Conservation (phyloP, 805 yeast species). For the Gaillardinia entomophila region DNA sequence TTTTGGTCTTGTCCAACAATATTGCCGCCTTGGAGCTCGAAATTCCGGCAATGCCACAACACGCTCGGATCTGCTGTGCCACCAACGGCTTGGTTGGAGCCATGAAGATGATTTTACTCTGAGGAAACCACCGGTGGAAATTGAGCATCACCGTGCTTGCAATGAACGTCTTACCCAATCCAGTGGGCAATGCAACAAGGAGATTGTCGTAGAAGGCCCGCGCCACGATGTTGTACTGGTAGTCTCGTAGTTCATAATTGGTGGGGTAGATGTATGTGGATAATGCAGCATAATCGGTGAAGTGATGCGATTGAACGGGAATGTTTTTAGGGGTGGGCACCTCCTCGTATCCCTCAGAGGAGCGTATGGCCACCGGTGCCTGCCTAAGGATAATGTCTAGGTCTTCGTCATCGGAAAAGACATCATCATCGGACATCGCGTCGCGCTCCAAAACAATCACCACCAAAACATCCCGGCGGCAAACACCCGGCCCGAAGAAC, state of each 20-base stretch:
- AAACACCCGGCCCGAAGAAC: too few species aligned
- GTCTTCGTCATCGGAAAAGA: neutral
- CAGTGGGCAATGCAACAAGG: slow-evolving; percentile 92
- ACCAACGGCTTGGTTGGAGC: slow-evolving; percentile 97
- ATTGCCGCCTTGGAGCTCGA: slow-evolving; percentile 75
- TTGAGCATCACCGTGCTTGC: slow-evolving; percentile 93
- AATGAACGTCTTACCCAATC: slow-evolving; percentile 93
- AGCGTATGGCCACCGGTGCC: neutral
- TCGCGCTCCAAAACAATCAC: too few species aligned
- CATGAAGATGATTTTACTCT: slow-evolving; percentile 80
- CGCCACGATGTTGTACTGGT: slow-evolving; percentile 76
- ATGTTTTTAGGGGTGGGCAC: neutral
- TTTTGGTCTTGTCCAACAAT: slow-evolving; percentile 51
- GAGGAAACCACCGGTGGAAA: slow-evolving; percentile 77
- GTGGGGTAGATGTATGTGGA: slow-evolving; percentile 74
- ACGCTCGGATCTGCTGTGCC: slow-evolving; percentile 93
- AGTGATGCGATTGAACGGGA: slow-evolving; percentile 4
- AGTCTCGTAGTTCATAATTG: slow-evolving; percentile 77
- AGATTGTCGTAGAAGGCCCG: slow-evolving; percentile 68
- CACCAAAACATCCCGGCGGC: too few species aligned
- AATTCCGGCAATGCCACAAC: slow-evolving; percentile 80
- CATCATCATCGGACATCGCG: neutral
- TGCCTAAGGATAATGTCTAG: neutral
- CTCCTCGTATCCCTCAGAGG: neutral
- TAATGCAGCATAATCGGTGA: slow-evolving; percentile 4